These are phyloP conservation scores for Ulvella scutata DNA, from an alignment of 139 green algal species.

Conservation along the genomic window DNA sequence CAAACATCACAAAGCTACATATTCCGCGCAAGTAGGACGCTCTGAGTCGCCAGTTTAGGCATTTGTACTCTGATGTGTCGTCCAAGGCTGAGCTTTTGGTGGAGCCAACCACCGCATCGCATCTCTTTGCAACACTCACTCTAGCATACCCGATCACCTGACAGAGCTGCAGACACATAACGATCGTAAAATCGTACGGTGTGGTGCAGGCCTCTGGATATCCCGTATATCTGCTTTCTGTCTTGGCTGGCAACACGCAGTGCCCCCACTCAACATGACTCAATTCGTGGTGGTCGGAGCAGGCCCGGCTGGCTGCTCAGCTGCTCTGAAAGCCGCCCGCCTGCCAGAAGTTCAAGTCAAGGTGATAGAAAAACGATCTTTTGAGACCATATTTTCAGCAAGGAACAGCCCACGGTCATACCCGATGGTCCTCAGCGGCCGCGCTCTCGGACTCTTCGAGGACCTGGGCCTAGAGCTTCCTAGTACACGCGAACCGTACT, in stretches of 20 bases:
- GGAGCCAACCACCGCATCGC: too few species aligned
- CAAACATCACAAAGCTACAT: too few species aligned
- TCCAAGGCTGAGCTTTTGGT: too few species aligned
- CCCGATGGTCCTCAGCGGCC: background rate
- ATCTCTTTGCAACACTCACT: too few species aligned
- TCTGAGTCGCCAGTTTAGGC: too few species aligned
- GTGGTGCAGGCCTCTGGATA: background rate
- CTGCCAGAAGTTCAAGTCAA: background rate
- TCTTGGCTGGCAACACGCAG: background rate
- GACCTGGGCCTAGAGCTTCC: background rate
- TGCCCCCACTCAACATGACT: background rate
- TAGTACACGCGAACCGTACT: background rate
- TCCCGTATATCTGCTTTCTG: background rate
- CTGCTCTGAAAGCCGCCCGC: background rate
- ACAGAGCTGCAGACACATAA: too few species aligned
- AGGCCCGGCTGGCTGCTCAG: background rate
- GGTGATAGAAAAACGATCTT: background rate
- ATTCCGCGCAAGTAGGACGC: too few species aligned
- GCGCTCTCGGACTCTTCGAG: background rate
- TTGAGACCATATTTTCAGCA: background rate
- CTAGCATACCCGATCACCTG: too few species aligned
- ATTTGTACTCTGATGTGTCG: too few species aligned
- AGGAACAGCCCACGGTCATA: background rate
- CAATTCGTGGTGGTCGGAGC: background rate
- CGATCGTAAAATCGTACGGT: too few species aligned